phyloP scores from a whole-genome alignment of 1,284 basidiomycete species.

The Veloboletus limbatus region DNA sequence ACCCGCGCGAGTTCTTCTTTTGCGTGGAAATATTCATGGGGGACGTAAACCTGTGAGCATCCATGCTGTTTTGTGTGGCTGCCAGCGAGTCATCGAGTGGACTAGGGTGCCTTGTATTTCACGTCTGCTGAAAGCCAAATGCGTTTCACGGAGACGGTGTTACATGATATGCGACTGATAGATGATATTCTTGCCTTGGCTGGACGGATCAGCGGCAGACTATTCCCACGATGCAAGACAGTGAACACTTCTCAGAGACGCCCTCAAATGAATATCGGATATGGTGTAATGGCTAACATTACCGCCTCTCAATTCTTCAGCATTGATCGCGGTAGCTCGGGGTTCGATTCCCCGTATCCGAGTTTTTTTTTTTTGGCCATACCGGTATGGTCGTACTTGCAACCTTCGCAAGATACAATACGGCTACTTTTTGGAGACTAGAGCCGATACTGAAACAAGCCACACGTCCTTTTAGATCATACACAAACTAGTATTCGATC shows the following conservation, averaged over 20 bases:
- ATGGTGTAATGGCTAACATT: constrained; percentile 36
- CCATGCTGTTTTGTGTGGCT: not conserved
- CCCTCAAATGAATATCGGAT: too few relatives aligned
- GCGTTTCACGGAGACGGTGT: constrained; percentile 36
- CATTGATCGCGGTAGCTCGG: constrained; percentile 47
- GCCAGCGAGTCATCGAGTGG: not conserved
- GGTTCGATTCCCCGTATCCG: constrained; percentile 59
- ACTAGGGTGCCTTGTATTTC: constrained; percentile 41
- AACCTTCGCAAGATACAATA: too few relatives aligned
- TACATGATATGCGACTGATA: constrained; percentile 36
- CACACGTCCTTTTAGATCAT: too few relatives aligned
- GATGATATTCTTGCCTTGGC: constrained; percentile 35
- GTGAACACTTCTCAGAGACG: too few relatives aligned
- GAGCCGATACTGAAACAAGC: too few relatives aligned
- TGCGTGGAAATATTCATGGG: constrained; percentile 42
- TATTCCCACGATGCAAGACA: too few relatives aligned
- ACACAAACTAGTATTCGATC: too few relatives aligned
- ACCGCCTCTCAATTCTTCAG: constrained; percentile 26
- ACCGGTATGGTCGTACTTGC: too few relatives aligned
- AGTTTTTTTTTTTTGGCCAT: constrained; percentile 33
- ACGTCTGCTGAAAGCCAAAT: constrained; percentile 32
- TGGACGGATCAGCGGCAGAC: constrained; percentile 28
- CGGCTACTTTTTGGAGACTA: too few relatives aligned
- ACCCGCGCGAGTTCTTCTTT: constrained; percentile 36
- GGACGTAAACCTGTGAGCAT: constrained; percentile 41